phyloP scores from a whole-genome alignment of 192 early-diverging fungal genomes.

The Coemansia sp. region DNA sequence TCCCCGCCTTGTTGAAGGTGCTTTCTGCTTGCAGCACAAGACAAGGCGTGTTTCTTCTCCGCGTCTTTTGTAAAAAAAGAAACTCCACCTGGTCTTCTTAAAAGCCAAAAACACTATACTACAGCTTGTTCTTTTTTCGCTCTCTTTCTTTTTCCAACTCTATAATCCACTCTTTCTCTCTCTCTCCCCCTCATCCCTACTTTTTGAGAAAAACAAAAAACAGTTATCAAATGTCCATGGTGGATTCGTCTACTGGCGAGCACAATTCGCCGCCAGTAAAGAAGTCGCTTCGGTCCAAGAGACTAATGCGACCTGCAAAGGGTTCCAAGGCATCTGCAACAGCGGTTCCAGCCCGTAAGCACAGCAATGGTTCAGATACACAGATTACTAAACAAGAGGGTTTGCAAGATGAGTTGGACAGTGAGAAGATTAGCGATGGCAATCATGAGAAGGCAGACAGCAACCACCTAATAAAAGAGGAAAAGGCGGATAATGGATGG shows the following conservation, averaged over 20 bases:
- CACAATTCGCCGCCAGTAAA: slow-evolving; percentile 13
- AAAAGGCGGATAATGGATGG: too few relatives aligned
- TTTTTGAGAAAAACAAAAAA: background rate
- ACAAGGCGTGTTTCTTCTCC: slow-evolving; percentile 1
- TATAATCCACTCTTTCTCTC: background rate
- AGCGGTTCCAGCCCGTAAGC: slow-evolving; percentile 9
- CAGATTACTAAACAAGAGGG: too few relatives aligned
- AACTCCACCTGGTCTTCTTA: background rate
- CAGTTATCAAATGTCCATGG: slow-evolving; percentile 25
- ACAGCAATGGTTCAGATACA: background rate
- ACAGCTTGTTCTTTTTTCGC: background rate
- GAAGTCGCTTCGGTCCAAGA: slow-evolving; percentile 49
- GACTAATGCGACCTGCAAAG: slow-evolving; percentile 48
- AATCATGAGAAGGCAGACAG: too few relatives aligned
- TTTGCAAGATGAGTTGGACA: too few relatives aligned
- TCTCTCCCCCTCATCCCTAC: background rate
- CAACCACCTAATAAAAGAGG: too few relatives aligned
- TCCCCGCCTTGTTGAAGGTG: too few relatives aligned
- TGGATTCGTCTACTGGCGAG: slow-evolving; percentile 19
- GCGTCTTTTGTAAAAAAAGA: slow-evolving; percentile 1
- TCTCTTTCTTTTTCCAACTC: background rate
- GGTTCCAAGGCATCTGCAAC: background rate
- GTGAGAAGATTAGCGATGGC: too few relatives aligned
- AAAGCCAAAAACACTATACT: slow-evolving; percentile 1
- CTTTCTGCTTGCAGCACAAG: too few relatives aligned